Evolutionary conservation across 257 asterid genomes (phyloP).

Genomic region (Fraxinus americana): DNA sequence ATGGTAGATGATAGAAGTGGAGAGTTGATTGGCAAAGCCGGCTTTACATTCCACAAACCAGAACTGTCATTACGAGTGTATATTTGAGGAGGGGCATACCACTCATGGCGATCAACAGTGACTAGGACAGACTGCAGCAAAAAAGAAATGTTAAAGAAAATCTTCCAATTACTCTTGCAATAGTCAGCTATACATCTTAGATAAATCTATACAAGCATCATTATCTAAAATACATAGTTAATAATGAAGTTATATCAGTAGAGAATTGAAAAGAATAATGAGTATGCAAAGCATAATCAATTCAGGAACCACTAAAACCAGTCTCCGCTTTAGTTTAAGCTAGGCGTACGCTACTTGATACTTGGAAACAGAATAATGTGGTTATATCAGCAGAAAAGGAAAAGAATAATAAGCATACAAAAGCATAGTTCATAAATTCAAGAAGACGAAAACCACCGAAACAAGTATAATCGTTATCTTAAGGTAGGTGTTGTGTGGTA

Average conservation of each 20-base stretch:
- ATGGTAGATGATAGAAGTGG: slow-evolving; percentile 48
- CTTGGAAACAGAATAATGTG: background rate
- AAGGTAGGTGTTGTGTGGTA: background rate
- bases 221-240: background rate
- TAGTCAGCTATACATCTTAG: background rate
- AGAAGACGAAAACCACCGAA: background rate
- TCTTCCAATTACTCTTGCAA: background rate
- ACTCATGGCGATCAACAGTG: slow-evolving; percentile 94
- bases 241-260: background rate
- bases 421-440: slow-evolving; percentile 10
- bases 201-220: background rate
- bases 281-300: background rate
- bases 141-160: slow-evolving; percentile 13
- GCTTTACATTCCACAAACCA: slow-evolving; percentile 81
- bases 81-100: slow-evolving; percentile 95
- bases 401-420: background rate
- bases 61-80: slow-evolving; percentile 87
- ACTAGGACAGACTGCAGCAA: slow-evolving; percentile 93
- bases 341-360: background rate
- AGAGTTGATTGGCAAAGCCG: slow-evolving; percentile 65
- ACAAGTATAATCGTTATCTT: background rate
- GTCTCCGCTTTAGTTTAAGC: background rate
- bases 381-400: background rate
- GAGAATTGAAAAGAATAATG: background rate
- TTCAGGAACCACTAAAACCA: background rate